Evolutionary conservation across 1,284 basidiomycete species (phyloP).

Genomic region (Pseudozyma tsukubaensis): DNA sequence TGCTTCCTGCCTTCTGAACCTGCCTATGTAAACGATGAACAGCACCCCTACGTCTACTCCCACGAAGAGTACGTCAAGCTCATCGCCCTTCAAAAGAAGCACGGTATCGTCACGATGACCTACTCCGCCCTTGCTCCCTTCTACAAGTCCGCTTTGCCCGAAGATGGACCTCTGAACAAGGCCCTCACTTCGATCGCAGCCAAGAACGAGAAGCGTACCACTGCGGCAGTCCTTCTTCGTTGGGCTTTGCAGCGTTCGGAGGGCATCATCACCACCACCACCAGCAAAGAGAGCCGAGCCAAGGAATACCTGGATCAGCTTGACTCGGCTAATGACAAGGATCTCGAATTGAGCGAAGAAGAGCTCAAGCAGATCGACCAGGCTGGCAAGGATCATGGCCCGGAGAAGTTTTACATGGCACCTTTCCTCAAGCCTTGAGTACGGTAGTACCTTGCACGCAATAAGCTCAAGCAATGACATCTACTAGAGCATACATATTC

Average conservation of each 20-base stretch:
- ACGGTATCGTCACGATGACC: slow-evolving; percentile 54
- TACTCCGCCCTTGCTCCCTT: slow-evolving; percentile 52
- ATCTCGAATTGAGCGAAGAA: slow-evolving; percentile 29
- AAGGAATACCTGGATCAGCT: slow-evolving; percentile 47
- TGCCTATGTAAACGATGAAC: not conserved
- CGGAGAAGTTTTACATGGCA: slow-evolving; percentile 51
- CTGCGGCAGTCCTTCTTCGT: slow-evolving; percentile 40
- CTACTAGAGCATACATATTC: not conserved
- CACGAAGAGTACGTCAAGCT: slow-evolving; percentile 49
- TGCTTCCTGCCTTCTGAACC: not conserved
- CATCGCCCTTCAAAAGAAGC: slow-evolving; percentile 40
- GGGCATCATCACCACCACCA: slow-evolving; percentile 56
- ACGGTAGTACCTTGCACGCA: not conserved
- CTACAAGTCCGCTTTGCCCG: slow-evolving; percentile 34
- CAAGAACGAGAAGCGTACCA: slow-evolving; percentile 38
- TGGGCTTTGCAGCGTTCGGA: slow-evolving; percentile 53
- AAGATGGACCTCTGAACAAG: slow-evolving; percentile 37
- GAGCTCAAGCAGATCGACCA: slow-evolving; percentile 51
- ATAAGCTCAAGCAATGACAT: not conserved
- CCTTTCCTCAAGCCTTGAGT: slow-evolving; percentile 29
- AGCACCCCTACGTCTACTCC: slow-evolving; percentile 46
- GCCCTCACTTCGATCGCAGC: slow-evolving; percentile 40
- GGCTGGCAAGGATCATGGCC: slow-evolving; percentile 40
- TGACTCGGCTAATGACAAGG: slow-evolving; percentile 33
- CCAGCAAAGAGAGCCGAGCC: slow-evolving; percentile 44